Conservation (phyloP, 371 early-diverging fungal genomes). For the Rhizopus delemar region DNA sequence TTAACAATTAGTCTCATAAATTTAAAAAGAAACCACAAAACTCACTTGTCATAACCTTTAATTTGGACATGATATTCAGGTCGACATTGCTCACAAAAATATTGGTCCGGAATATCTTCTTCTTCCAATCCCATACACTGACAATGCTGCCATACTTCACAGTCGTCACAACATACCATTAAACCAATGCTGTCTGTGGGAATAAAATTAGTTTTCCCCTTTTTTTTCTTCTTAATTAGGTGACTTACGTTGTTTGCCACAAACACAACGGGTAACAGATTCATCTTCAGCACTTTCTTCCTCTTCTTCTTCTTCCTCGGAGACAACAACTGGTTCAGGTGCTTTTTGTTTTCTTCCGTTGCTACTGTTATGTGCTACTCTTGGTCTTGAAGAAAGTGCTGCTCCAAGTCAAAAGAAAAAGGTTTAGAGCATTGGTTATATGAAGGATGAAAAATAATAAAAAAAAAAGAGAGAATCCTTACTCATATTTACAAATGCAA, state of each 20-base stretch:
- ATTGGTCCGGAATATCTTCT: conserved; percentile 76
- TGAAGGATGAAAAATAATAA: no score
- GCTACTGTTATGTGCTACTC: background rate
- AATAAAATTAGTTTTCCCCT: conserved; percentile 2
- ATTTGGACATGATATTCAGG: conserved; percentile 27
- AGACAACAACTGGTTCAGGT: conserved; percentile 21
- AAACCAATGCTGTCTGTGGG: conserved; percentile 58
- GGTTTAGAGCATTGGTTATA: no score
- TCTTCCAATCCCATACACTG: conserved; percentile 76
- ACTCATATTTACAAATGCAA: no score
- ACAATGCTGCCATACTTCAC: conserved; percentile 89
- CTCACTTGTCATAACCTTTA: conserved; percentile 17
- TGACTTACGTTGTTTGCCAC: conserved; percentile 65
- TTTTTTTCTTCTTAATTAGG: background rate
- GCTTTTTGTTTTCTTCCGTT: conserved; percentile 18
- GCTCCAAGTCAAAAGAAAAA: background rate
- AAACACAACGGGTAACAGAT: conserved; percentile 76
- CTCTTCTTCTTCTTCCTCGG: conserved; percentile 21
- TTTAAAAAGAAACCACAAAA: background rate
- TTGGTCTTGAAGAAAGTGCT: background rate
- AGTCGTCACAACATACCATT: conserved; percentile 88
- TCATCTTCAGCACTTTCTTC: conserved; percentile 55
- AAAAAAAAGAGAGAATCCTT: no score
- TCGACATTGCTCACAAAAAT: conserved; percentile 82
- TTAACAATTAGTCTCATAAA: background rate